Percentiles rank a stretch among this genome's conserved stretches.
Evolutionary conservation across 2,329 filamentous ascomycete species (phyloP).

Genomic region (Verticillium tricorpus): DNA sequence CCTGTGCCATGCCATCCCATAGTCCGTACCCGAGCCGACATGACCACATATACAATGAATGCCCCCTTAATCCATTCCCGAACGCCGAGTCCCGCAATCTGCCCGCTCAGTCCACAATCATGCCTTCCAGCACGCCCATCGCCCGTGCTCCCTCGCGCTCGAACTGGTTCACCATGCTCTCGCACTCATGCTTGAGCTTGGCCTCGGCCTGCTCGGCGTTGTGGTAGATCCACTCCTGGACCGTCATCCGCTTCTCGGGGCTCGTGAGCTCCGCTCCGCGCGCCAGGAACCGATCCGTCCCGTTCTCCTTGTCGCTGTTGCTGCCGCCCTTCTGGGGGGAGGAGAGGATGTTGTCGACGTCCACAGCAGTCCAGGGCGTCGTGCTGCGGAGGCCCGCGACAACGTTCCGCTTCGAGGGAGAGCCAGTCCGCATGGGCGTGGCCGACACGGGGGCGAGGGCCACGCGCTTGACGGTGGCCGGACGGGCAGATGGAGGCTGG

Average conservation of each 20-base stretch:
- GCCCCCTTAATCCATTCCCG: slow-evolving; percentile 2
- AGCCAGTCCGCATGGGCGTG: slow-evolving; percentile 28
- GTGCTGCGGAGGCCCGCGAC: slow-evolving; percentile 53
- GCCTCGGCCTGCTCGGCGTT: slow-evolving; percentile 79
- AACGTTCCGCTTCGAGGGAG: slow-evolving; percentile 59
- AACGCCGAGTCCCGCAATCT: background rate
- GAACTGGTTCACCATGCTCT: slow-evolving; percentile 75
- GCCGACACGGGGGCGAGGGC: slow-evolving; percentile 40
- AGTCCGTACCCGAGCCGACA: background rate
- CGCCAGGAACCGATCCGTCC: slow-evolving; percentile 42
- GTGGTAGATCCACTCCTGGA: slow-evolving; percentile 86
- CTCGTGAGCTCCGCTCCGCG: slow-evolving; percentile 61
- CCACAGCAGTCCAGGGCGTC: slow-evolving; percentile 65
- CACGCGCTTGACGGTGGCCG: slow-evolving; percentile 43
- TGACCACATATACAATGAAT: slow-evolving; percentile 1
- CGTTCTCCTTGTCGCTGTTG: slow-evolving; percentile 48
- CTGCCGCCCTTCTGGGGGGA: slow-evolving; percentile 24
- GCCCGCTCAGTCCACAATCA: slow-evolving; percentile 48
- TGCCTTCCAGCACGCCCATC: slow-evolving; percentile 69
- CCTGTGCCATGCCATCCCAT: background rate
- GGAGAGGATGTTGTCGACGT: slow-evolving; percentile 69
- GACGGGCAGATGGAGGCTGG: slow-evolving; percentile 64
- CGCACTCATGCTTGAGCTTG: slow-evolving; percentile 74
- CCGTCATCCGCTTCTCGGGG: slow-evolving; percentile 82
- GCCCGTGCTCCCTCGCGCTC: slow-evolving; percentile 78